phyloP scores from a whole-genome alignment of 2,329 filamentous ascomycete species.

The Pseudogymnoascus pannorum region DNA sequence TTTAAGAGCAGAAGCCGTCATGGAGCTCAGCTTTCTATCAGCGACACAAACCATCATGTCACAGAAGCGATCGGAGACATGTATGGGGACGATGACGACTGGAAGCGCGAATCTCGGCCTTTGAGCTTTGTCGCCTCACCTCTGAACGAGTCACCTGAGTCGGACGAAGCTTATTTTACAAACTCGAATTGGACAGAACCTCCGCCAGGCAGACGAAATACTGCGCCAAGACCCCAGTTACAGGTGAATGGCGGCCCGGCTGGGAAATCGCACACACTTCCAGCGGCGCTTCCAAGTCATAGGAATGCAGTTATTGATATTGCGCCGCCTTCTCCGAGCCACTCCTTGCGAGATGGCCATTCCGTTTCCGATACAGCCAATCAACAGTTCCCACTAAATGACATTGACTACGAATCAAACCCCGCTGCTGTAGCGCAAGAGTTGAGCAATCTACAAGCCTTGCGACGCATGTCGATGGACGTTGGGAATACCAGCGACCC shows the following conservation, averaged over 20 bases:
- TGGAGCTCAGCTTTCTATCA: constrained; percentile 38
- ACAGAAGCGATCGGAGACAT: constrained; percentile 69
- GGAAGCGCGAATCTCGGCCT: constrained; percentile 46
- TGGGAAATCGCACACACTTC: constrained; percentile 26
- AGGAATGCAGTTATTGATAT: constrained; percentile 24
- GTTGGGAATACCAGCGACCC: constrained; percentile 57
- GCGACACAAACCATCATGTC: constrained; percentile 67
- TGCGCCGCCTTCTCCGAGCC: constrained; percentile 32
- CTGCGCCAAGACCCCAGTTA: constrained; percentile 7
- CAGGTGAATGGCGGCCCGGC: constrained; percentile 21
- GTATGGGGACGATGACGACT: constrained; percentile 55
- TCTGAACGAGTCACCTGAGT: constrained; percentile 34
- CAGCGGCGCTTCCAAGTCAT: constrained; percentile 25
- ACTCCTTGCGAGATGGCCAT: constrained; percentile 31
- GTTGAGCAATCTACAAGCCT: constrained; percentile 64
- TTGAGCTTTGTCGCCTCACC: constrained; percentile 48
- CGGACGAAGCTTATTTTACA: constrained; percentile 23
- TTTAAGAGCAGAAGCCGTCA: constrained; percentile 29
- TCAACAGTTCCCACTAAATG: constrained; percentile 58
- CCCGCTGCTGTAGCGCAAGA: constrained; percentile 66
- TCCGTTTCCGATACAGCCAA: constrained; percentile 45
- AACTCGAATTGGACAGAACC: constrained; percentile 18
- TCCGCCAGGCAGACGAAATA: constrained; percentile 13
- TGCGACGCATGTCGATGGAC: constrained; percentile 72
- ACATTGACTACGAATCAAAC: constrained; percentile 68